Base-by-base conservation (phyloP, 2,329 filamentous ascomycete species). In the Verticillium isaacii region DNA sequence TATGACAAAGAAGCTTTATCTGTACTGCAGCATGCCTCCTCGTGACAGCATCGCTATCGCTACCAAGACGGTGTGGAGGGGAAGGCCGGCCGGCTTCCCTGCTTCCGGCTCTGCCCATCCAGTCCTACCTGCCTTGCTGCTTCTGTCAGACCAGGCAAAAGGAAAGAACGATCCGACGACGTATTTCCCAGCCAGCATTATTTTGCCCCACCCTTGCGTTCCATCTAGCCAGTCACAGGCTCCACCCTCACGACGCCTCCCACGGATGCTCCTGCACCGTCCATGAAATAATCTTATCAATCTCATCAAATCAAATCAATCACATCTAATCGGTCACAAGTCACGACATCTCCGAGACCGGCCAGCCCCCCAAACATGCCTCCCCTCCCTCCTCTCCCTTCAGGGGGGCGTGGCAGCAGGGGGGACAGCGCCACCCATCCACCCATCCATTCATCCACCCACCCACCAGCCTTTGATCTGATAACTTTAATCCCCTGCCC, bases 301-400 rank as follows among this genome's bases (percentile, higher is more conserved):
- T 59, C 58, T 59, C 58, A 59, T 59, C 58, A 36, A 45, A 57
- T 57, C 55, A 36, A 34, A 34, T 57, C 55, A 57, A 57, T 50
- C 45, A 50, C 45, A 50, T 50, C 45, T 50, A 50, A 50, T 50
- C 45, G 45, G 45, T 50, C 45, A 50, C 45, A 50, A 50, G 19
- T 50, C n/a, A 50, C 45, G 45, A 50, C 45, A 50, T 50, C 45
- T 50, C 45, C 45, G 45, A 50, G 23, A 50, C 45, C 45, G 45
- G 45, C 45, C 45, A 50, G 45, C 45, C 39, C 45, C 45, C 45
- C n/a, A 4, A 45, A n/a, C 19, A 4, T n/a, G n/a, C 11, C 19
- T 25, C 45, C 45, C 23, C 12, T 9, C 8, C 19, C 8, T 14
- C 45, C 19, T 23, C n/a, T 8, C 9, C 41, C 41, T 23, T 50